phyloP scores from a whole-genome alignment of 805 yeast genomes.

The Kodamaea lidongshanica region DNA sequence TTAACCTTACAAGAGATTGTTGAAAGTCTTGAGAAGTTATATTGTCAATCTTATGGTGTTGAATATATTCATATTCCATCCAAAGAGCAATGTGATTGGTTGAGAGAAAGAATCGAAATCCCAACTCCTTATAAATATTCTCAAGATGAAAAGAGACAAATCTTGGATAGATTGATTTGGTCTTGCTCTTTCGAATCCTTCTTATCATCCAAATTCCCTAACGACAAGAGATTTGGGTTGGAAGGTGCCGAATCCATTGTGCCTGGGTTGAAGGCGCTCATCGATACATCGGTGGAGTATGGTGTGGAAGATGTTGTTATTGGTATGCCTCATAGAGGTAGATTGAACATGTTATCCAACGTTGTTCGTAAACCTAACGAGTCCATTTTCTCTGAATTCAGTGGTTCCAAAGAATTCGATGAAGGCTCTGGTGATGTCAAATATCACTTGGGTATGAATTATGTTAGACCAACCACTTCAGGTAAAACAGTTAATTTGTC shows the following conservation, averaged over 20 bases:
- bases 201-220: conserved; percentile 92
- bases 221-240: conserved; percentile 96
- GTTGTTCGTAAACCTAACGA: conserved; percentile 98
- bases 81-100: conserved; percentile 95
- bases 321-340: conserved; percentile 99
- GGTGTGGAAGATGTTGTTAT: conserved; percentile 95
- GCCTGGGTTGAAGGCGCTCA: conserved; percentile 94
- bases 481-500: conserved; percentile 95
- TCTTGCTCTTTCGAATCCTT: conserved; percentile 89
- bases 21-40: conserved; percentile 69
- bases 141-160: conserved; percentile 89
- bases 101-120: conserved; percentile 92
- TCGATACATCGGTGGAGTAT: conserved; percentile 84
- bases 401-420: conserved; percentile 83
- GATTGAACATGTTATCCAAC: conserved; percentile 94
- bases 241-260: conserved; percentile 98
- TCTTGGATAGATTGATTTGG: conserved; percentile 95
- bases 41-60: conserved; percentile 85
- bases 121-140: conserved; percentile 80
- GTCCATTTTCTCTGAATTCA: conserved; percentile 92
- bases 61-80: conserved; percentile 97
- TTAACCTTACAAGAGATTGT: conserved; percentile 77
- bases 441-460: conserved; percentile 98
- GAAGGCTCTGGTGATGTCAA: conserved; percentile 99
- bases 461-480: conserved; percentile 96